These are phyloP conservation scores for Trichomonascus vanleenenianus DNA, from an alignment of 805 yeast species.

Conservation along the genomic window DNA sequence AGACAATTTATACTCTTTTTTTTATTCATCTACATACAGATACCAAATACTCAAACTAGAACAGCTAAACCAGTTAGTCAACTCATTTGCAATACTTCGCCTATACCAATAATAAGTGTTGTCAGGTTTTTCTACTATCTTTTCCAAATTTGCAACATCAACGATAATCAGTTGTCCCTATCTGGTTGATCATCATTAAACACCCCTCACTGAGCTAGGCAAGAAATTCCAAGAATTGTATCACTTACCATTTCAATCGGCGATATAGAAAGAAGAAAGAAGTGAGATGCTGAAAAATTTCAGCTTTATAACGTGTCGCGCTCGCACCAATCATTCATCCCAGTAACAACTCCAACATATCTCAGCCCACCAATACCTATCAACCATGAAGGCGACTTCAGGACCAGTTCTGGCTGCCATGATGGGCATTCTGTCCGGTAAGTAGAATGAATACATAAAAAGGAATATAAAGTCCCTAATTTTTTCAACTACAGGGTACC, in stretches of 20 bases:
- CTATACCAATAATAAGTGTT: conserved; percentile 1
- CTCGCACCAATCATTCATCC: neutral
- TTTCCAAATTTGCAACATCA: conserved; percentile 22
- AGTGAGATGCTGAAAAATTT: neutral
- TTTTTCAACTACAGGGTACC: conserved; percentile 3
- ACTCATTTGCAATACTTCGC: neutral
- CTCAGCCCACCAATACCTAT: neutral
- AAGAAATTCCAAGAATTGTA: neutral
- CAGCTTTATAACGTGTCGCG: neutral
- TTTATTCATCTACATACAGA: too few relatives aligned
- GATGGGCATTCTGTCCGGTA: conserved; percentile 4
- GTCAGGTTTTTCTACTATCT: conserved; percentile 26
- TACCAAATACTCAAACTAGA: too few relatives aligned
- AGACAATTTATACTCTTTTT: too few relatives aligned
- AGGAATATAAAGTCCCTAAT: neutral
- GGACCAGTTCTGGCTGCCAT: conserved; percentile 3
- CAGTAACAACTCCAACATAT: neutral
- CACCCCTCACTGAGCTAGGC: too few relatives aligned
- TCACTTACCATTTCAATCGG: neutral
- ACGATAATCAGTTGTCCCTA: conserved; percentile 30
- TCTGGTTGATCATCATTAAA: conserved; percentile 25
- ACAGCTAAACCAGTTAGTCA: too few relatives aligned
- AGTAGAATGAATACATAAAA: neutral
- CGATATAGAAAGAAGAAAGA: neutral
- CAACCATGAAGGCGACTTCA: conserved; percentile 2